phyloP scores from a whole-genome alignment of 2,329 filamentous ascomycete species.

The Trichoderma pleuroti region DNA sequence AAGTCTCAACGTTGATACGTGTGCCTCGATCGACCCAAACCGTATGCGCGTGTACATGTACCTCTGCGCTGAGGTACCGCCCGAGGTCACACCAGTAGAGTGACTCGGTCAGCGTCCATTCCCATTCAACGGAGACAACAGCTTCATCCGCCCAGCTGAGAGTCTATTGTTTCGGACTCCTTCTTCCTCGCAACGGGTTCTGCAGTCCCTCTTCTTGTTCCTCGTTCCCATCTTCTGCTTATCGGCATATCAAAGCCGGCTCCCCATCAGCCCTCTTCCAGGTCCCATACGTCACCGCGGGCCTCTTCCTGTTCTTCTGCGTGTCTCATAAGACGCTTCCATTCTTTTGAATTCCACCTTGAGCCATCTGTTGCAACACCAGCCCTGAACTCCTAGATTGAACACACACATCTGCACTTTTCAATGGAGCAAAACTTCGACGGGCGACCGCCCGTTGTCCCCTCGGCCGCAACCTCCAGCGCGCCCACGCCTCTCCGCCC shows the following conservation, averaged over 20 bases:
- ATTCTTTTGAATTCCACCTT: background rate
- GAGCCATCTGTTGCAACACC: background rate
- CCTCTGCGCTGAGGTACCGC: background rate
- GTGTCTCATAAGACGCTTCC: slow-evolving; percentile 1
- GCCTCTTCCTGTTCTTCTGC: background rate
- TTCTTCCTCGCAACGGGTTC: background rate
- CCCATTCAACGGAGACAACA: background rate
- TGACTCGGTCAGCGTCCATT: background rate
- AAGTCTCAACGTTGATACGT: background rate
- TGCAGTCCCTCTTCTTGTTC: background rate
- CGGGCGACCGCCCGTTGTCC: slow-evolving; percentile 26
- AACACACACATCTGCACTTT: background rate
- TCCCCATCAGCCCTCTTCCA: background rate
- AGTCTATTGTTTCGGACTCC: background rate
- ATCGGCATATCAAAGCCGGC: background rate
- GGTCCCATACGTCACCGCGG: background rate
- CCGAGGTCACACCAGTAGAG: background rate
- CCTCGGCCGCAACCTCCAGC: slow-evolving; percentile 38
- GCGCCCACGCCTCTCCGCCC: slow-evolving; percentile 40
- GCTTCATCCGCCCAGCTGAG: background rate
- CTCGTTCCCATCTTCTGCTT: background rate
- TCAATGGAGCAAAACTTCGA: slow-evolving; percentile 33
- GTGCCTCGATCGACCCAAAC: background rate
- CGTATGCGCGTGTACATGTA: background rate
- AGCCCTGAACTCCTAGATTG: background rate